Conservation (phyloP, 768 basidiomycete species). For the Gyrodon lividus region DNA sequence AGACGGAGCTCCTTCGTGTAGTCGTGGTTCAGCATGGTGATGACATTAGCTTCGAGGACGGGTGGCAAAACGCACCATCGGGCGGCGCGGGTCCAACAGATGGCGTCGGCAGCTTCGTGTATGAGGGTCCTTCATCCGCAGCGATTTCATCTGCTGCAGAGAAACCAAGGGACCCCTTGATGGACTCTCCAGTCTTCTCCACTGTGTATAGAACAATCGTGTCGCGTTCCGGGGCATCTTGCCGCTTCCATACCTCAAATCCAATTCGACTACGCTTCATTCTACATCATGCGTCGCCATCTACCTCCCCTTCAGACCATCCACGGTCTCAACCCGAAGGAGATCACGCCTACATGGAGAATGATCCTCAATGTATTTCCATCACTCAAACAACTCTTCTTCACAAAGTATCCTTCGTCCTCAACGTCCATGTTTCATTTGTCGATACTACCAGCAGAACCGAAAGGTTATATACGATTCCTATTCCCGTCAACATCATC, state of each 20-base stretch:
- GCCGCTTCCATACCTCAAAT: conserved; percentile 79
- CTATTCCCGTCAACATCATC: conserved; percentile 69
- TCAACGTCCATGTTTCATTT: conserved; percentile 76
- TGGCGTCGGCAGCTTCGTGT: conserved; percentile 12
- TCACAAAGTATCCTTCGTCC: conserved; percentile 76
- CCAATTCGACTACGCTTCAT: conserved; percentile 79
- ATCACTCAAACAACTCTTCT: conserved; percentile 82
- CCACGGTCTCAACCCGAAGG: conserved; percentile 42
- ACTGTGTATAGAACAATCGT: conserved; percentile 55
- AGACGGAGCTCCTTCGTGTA: conserved; percentile 71
- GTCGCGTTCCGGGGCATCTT: conserved; percentile 87
- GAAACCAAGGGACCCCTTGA: conserved; percentile 38
- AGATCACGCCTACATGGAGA: conserved; percentile 49
- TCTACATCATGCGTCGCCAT: conserved; percentile 61
- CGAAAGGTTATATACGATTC: conserved; percentile 61
- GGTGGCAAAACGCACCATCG: conserved; percentile 29
- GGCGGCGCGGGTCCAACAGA: conserved; percentile 18
- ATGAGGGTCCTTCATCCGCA: conserved; percentile 34
- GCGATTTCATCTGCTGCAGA: conserved; percentile 20
- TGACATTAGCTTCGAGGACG: conserved; percentile 33
- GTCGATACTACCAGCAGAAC: conserved; percentile 67
- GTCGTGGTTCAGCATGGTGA: conserved; percentile 56
- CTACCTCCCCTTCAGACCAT: conserved; percentile 48
- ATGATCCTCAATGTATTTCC: conserved; percentile 65
- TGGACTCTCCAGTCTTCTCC: conserved; percentile 39